A percentile compares a stretch with the other conserved stretches of the same genome.
These are phyloP conservation scores for Neurospora intermedia DNA, from an alignment of 495 filamentous ascomycete species.

Conservation along the genomic window DNA sequence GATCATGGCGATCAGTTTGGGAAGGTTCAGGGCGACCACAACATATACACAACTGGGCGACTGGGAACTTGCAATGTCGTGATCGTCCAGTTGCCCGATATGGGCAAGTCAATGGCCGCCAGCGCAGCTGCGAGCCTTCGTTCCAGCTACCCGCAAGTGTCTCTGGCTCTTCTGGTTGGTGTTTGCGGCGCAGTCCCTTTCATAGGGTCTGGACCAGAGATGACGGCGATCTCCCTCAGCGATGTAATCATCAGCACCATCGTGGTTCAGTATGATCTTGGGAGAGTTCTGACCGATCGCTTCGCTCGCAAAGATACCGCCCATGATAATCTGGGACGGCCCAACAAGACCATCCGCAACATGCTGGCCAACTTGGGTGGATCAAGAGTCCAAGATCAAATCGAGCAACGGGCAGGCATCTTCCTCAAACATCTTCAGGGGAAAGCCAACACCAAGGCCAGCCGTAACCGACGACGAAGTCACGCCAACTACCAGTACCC, in stretches of 20 bases:
- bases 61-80: no score
- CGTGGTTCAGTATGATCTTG: conserved; percentile 30
- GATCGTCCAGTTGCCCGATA: no score
- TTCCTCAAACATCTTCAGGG: conserved; percentile 9
- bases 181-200: no score
- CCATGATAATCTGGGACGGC: conserved; percentile 20
- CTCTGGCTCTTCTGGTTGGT: no score
- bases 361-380: conserved; percentile 13
- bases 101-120: no score
- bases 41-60: no score
- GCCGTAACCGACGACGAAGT: neutral
- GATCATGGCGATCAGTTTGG: no score
- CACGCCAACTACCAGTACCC: conserved; percentile 10
- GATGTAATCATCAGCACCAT: conserved; percentile 35
- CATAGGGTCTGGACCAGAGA: neutral
- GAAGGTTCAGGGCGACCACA: no score
- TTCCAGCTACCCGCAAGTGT: no score
- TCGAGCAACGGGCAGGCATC: conserved; percentile 6
- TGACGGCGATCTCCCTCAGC: conserved; percentile 25
- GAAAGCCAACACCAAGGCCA: neutral
- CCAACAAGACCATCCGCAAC: conserved; percentile 21
- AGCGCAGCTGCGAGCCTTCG: no score
- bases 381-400: conserved; percentile 8
- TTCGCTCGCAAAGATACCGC: conserved; percentile 19
- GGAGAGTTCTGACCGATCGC: conserved; percentile 22